phyloP scores from a whole-genome alignment of 2,329 filamentous ascomycete species.

The Epicoccum nigrum region DNA sequence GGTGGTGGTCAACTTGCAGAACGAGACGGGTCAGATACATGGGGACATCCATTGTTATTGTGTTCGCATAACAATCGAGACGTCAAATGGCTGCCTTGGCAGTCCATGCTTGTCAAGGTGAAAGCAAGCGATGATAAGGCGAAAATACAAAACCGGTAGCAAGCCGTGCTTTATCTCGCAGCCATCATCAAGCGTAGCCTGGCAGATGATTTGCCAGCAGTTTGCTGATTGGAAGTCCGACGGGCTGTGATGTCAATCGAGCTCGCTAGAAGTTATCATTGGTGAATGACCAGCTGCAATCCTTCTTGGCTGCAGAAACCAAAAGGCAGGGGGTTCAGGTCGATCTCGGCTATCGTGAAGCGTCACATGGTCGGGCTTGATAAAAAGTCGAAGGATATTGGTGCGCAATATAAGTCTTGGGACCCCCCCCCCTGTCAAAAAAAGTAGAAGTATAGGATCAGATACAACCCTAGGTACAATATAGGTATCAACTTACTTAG shows the following conservation, averaged over 20 bases:
- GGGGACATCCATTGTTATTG: background rate
- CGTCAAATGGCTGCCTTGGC: background rate
- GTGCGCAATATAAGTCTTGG: too few species aligned
- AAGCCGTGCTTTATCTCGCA: background rate
- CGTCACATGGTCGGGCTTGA: too few species aligned
- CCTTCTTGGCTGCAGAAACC: too few species aligned
- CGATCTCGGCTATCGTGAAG: too few species aligned
- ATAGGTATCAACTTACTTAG: too few species aligned
- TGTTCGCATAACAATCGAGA: background rate
- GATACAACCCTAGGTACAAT: too few species aligned
- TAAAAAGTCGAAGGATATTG: too few species aligned
- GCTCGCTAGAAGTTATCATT: background rate
- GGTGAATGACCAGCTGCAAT: background rate
- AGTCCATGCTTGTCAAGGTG: background rate
- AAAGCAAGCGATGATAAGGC: background rate
- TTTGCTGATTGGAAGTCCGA: background rate
- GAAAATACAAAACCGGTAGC: background rate
- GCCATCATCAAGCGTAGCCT: background rate
- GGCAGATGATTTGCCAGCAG: background rate
- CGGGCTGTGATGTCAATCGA: background rate
- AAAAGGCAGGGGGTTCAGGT: too few species aligned
- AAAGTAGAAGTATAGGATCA: too few species aligned
- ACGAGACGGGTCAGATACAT: background rate
- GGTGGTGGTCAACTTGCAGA: background rate
- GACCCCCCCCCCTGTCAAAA: too few species aligned